A percentile compares a stretch with the other conserved stretches of the same genome.
phyloP scores from a whole-genome alignment of 495 filamentous ascomycete species.

The Penicillium bovifimosum region DNA sequence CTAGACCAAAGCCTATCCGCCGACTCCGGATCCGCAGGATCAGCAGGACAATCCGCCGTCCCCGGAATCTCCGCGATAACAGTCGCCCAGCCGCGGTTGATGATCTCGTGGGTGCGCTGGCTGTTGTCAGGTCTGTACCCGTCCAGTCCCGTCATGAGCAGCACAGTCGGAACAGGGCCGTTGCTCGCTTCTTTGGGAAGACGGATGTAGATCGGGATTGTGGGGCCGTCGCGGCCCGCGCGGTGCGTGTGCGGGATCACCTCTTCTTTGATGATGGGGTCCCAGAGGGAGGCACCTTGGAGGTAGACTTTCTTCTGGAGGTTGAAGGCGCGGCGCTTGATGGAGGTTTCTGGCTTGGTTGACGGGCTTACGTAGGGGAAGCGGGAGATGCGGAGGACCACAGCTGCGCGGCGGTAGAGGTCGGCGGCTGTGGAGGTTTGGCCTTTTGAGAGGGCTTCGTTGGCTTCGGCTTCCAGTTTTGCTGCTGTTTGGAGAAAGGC shows the following conservation, averaged over 20 bases:
- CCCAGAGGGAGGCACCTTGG: conserved; percentile 53
- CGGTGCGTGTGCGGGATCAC: conserved; percentile 53
- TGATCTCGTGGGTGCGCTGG: conserved; percentile 61
- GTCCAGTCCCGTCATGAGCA: conserved; percentile 72
- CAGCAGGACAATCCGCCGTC: conserved; percentile 71
- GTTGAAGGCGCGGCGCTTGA: conserved; percentile 60
- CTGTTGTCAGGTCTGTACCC: conserved; percentile 77
- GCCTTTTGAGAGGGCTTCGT: conserved; percentile 37
- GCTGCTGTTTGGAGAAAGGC: conserved; percentile 56
- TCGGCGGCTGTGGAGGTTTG: conserved; percentile 45
- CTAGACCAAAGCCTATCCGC: conserved; percentile 50
- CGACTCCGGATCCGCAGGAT: conserved; percentile 46
- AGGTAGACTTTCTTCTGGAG: conserved; percentile 60
- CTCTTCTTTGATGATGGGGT: conserved; percentile 51
- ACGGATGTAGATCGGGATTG: conserved; percentile 62
- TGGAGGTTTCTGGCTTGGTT: conserved; percentile 29
- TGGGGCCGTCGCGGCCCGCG: conserved; percentile 43
- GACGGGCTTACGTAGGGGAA: conserved; percentile 61
- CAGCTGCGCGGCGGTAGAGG: conserved; percentile 64
- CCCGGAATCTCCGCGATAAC: conserved; percentile 73
- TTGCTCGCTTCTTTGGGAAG: conserved; percentile 42
- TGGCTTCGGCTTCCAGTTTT: conserved; percentile 45
- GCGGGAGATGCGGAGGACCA: conserved; percentile 66
- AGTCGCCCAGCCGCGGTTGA: conserved; percentile 52
- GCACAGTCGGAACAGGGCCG: conserved; percentile 50